Evolutionary conservation across 176 grass and related monocot species (phyloP).

Genomic region (Triticum monococcum): DNA sequence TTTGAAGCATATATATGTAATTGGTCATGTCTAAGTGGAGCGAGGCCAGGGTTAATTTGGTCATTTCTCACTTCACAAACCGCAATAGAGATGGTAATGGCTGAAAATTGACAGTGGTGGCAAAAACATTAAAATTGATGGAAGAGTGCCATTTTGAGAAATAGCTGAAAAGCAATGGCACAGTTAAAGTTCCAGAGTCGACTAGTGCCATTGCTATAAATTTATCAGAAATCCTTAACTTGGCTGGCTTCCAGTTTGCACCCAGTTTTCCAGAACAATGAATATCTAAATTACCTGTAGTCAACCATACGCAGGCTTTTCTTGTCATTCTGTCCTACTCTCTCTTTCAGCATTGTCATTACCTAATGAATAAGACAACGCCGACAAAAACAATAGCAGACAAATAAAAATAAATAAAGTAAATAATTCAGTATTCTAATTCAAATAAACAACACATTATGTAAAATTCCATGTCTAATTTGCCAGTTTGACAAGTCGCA

Average conservation of each 20-base stretch:
- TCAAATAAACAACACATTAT: background rate
- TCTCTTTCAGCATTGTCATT: constrained; percentile 85
- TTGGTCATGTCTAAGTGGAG: too few species aligned
- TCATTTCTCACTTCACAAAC: too few species aligned
- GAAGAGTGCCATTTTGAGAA: too few species aligned
- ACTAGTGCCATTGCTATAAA: background rate
- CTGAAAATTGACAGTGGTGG: too few species aligned
- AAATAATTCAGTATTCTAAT: constrained; percentile 16
- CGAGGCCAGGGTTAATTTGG: too few species aligned
- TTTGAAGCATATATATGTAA: constrained; percentile 23
- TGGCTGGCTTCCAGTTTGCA: background rate
- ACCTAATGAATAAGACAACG: constrained; percentile 49
- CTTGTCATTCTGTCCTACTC: constrained; percentile 82
- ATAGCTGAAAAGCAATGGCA: too few species aligned
- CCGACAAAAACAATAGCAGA: constrained; percentile 1
- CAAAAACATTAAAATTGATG: too few species aligned
- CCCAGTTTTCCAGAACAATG: background rate
- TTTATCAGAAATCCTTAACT: background rate
- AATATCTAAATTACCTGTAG: constrained; percentile 65
- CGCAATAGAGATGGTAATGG: too few species aligned
- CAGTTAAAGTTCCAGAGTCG: too few species aligned
- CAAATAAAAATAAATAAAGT: background rate
- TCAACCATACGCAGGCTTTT: constrained; percentile 74
- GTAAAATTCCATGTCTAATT: background rate
- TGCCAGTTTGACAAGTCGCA: background rate